phyloP scores from a whole-genome alignment of 345 rosid genomes.

The Orychophragmus violaceus region DNA sequence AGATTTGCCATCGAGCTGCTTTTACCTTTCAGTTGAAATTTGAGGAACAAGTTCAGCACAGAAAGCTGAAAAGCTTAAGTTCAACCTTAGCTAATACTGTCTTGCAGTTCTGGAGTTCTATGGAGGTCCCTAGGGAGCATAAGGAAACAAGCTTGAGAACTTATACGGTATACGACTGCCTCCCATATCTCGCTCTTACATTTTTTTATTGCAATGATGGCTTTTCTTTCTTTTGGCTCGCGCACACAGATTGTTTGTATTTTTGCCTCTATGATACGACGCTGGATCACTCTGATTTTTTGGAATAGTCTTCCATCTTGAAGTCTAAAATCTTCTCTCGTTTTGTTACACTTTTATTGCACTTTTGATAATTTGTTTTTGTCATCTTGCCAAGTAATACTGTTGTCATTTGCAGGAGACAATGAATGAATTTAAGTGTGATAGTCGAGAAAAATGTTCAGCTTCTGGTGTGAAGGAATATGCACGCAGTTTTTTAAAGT shows the following conservation, averaged over 20 bases:
- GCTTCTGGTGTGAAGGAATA: slow-evolving; percentile 46
- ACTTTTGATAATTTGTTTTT: neutral
- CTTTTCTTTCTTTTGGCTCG: neutral
- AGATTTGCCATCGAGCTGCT: slow-evolving; percentile 64
- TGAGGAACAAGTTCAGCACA: slow-evolving; percentile 39
- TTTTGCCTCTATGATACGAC: neutral
- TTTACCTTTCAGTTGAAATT: slow-evolving; percentile 48
- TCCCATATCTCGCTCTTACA: neutral
- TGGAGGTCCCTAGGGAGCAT: slow-evolving; percentile 37
- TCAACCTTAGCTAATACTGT: slow-evolving; percentile 63
- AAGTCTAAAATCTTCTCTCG: neutral
- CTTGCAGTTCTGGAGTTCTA: slow-evolving; percentile 82
- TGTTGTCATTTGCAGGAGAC: slow-evolving; percentile 39
- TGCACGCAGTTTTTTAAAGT: slow-evolving; percentile 68
- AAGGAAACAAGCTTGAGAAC: slow-evolving; percentile 27
- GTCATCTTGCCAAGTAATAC: neutral
- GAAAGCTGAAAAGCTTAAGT: slow-evolving; percentile 59
- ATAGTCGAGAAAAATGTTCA: slow-evolving; percentile 29
- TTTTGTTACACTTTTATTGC: slow-evolving; percentile 6
- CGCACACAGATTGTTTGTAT: neutral
- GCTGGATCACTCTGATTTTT: neutral
- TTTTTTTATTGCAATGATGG: neutral
- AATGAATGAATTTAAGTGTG: slow-evolving; percentile 31
- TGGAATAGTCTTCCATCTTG: neutral
- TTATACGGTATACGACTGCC: slow-evolving; percentile 15